Base-by-base conservation (phyloP, 2,329 filamentous ascomycete species). In the Epichloe coenophiala region DNA sequence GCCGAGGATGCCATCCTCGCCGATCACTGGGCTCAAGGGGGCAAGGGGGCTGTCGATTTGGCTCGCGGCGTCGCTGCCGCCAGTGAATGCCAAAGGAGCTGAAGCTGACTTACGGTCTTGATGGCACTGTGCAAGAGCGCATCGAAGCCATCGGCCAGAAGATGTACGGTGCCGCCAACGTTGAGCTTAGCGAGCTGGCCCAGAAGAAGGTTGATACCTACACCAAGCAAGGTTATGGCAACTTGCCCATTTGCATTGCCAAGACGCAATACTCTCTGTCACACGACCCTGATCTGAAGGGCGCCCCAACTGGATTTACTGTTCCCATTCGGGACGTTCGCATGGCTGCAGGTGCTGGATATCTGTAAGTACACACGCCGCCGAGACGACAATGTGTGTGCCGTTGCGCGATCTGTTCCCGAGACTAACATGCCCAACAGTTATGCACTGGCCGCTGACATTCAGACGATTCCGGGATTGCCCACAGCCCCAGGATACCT, bases 261-360 rank as follows among this genome's bases (percentile, higher is more conserved):
- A 98, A 98, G 82, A 98, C 93, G 13, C 93, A 98, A 69, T 98
- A 98, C 73, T 95, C 88, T 36, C 77, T 98, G 46, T 93, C 86
- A 52, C 91, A 97, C 68, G 89, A 98, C 66, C 85, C 91, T 2
- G 82, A 86, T 11, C 76, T 97, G 60, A 98, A 98, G 78, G 93
- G 93, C 55, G 93, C 93, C 8, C 93, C 93, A 21, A 87, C 84
- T 4, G 93, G 91, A 53, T 98, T 97, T 69, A 94, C 88, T 0
- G 82, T 98, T 5, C 93, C 93, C 2, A 95, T 98, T 59, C 77
- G 91, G 53, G 93, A 98, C 64, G 91, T 98, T 39, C 77, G 90
- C 55, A 82, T 98, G 76, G 93, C 93, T 31, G 90, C 90, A 53
- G 93, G 93, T 63, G 93, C 88, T 55, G 93, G 93, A 55, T 95